phyloP scores from a whole-genome alignment of 148 eudicot species.

The Amaranthus palmeri region DNA sequence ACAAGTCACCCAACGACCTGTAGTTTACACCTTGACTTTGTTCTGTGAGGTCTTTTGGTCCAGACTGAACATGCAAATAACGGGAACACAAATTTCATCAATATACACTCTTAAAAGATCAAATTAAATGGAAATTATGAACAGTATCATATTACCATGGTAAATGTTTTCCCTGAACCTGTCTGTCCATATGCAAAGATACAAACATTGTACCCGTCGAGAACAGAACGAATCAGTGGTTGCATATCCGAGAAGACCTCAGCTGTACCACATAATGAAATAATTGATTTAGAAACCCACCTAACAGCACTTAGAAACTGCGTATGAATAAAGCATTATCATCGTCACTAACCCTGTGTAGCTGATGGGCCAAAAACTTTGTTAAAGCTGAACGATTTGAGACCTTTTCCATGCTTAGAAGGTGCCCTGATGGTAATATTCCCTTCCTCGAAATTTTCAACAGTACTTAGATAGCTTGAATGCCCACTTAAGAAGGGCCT shows the following conservation, averaged over 20 bases:
- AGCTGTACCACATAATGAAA: constrained; percentile 39
- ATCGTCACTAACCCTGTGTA: constrained; percentile 64
- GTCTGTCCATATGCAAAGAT: constrained; percentile 98
- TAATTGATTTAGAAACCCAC: constrained; percentile 15
- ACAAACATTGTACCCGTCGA: constrained; percentile 94
- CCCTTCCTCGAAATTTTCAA: constrained; percentile 86
- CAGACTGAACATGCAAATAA: constrained; percentile 40
- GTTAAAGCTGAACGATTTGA: constrained; percentile 76
- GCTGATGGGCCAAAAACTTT: constrained; percentile 89
- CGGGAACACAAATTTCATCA: too few species aligned
- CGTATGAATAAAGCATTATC: neutral
- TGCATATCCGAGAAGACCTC: constrained; percentile 89
- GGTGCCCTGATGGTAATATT: constrained; percentile 59
- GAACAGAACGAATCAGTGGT: constrained; percentile 88
- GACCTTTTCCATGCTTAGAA: constrained; percentile 78
- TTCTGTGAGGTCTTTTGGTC: constrained; percentile 87
- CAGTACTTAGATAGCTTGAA: constrained; percentile 42
- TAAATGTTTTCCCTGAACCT: constrained; percentile 93
- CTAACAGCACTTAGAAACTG: neutral
- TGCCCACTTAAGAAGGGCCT: constrained; percentile 80
- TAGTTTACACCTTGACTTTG: constrained; percentile 85
- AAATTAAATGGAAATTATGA: too few species aligned
- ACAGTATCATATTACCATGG: constrained; percentile 53
- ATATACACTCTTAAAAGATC: too few species aligned
- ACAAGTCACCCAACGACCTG: constrained; percentile 82